Base-by-base conservation (phyloP, 179 eudicot genomes). In the Beta corolliflora region DNA sequence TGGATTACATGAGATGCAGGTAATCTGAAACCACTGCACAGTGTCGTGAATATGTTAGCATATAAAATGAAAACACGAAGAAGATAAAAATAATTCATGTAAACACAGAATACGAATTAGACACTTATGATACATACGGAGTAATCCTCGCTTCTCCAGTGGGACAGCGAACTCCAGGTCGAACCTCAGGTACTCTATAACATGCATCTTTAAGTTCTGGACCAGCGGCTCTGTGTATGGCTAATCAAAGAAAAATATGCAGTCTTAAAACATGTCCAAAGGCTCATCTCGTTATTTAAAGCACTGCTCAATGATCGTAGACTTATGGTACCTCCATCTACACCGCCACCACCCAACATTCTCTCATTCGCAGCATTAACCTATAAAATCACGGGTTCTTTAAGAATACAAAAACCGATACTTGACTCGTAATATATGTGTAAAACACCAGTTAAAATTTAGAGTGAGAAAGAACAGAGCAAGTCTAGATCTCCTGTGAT, bases 291-390 rank as follows among this genome's bases (percentile, higher is more conserved):
- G 12, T 79, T 48, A 78, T 14, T 31, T 16, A 19, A 23, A 63
- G 59, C 6, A 15, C 2, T 18, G 15, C 75, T 44, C 54, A 65
- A 72, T 14, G 54, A 48, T 36, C 41, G 41, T 36, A 36, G 41
- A 36, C 41, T 29, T 11, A 56, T 21, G 29, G 48, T 89, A 95
- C 98, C 98, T 88, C 97, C 99, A 88, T 96, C 99, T 73, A 94
- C 96, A 84, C 99, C 99, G 81, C 96, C 97, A 82, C 98, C 99
- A 45, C 98, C 99, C 76, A 96, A 88, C 99, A 96, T 96, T 83
- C 86, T 85, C 88, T 94, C 91, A 64, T 96, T 96, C 23, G 98
- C 98, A 65, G 98, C 93, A 92, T 92, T 91, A 54, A 96, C 97
- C 99, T 95, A 84, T 75, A 79, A 75, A 25, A 46, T 61, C 48